phyloP scores from a whole-genome alignment of 2,329 filamentous ascomycete genomes.

The Aspergillus latus region DNA sequence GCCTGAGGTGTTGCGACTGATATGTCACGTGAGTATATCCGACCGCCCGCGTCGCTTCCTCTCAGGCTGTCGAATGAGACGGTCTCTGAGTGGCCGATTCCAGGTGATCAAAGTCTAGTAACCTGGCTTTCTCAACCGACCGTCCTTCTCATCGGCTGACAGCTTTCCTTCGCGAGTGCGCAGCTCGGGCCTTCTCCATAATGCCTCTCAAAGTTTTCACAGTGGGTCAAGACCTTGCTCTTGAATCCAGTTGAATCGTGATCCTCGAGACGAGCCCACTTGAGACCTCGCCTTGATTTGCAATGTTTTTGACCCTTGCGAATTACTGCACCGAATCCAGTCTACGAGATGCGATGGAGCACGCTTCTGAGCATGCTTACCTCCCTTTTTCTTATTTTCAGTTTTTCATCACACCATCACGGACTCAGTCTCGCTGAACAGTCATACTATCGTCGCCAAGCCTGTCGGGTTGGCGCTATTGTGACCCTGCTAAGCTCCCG shows the following conservation, averaged over 20 bases:
- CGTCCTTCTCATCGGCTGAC: background rate
- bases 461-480: background rate
- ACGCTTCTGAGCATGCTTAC: too few species aligned
- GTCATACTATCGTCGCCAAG: too few species aligned
- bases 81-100: too few species aligned
- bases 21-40: background rate
- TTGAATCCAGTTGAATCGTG: background rate
- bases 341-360: background rate
- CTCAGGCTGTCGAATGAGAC: background rate
- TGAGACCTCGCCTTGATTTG: background rate
- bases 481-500: constrained; percentile 14
- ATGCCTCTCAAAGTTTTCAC: constrained; percentile 1
- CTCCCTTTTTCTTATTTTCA: background rate
- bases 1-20: background rate
- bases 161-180: background rate
- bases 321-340: background rate
- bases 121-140: too few species aligned
- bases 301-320: background rate
- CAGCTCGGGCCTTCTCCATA: background rate
- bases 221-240: background rate
- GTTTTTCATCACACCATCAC: background rate
- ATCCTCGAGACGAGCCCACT: background rate
- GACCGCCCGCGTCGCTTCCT: background rate
- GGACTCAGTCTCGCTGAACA: too few species aligned
- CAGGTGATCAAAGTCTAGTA: too few species aligned